Evolutionary conservation across 139 green algal species (phyloP).

Genomic region (Chlamydomonas sp.): DNA sequence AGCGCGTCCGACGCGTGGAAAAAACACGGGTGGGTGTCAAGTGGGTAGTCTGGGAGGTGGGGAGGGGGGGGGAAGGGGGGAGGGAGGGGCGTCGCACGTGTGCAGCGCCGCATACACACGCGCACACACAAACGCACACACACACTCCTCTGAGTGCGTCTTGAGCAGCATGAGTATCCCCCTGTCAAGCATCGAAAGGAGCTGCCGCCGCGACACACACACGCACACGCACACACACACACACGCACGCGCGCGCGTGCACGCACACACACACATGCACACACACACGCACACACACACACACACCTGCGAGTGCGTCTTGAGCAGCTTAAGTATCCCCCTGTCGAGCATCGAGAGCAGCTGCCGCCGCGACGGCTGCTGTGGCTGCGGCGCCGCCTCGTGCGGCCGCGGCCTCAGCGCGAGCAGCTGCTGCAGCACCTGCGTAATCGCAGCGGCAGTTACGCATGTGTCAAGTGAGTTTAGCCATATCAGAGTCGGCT

Average conservation of each 20-base stretch:
- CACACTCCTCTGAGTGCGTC: conserved; percentile 35
- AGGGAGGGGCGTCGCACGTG: too few relatives aligned
- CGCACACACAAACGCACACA: background rate
- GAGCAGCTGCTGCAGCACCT: too few relatives aligned
- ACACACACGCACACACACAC: background rate
- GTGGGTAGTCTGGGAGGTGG: too few relatives aligned
- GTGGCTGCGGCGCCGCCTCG: too few relatives aligned
- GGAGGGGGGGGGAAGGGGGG: too few relatives aligned
- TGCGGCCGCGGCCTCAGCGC: too few relatives aligned
- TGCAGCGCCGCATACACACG: background rate
- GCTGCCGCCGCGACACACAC: conserved; percentile 23
- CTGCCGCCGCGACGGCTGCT: too few relatives aligned
- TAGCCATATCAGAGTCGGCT: too few relatives aligned
- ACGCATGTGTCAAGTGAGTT: too few relatives aligned
- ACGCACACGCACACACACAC: conserved; percentile 9
- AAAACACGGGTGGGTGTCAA: conserved; percentile 25
- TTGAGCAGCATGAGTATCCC: conserved; percentile 79
- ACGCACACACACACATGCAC: background rate
- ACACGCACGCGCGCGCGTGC: conserved; percentile 9
- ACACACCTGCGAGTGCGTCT: conserved; percentile 49
- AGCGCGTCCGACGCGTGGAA: conserved; percentile 56
- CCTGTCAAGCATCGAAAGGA: conserved; percentile 58
- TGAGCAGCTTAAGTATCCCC: conserved; percentile 74
- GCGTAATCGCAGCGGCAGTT: too few relatives aligned
- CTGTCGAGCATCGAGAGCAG: conserved; percentile 59